Evolutionary conservation across 2,329 filamentous ascomycete genomes (phyloP).

Genomic region (Boeremia exigua): DNA sequence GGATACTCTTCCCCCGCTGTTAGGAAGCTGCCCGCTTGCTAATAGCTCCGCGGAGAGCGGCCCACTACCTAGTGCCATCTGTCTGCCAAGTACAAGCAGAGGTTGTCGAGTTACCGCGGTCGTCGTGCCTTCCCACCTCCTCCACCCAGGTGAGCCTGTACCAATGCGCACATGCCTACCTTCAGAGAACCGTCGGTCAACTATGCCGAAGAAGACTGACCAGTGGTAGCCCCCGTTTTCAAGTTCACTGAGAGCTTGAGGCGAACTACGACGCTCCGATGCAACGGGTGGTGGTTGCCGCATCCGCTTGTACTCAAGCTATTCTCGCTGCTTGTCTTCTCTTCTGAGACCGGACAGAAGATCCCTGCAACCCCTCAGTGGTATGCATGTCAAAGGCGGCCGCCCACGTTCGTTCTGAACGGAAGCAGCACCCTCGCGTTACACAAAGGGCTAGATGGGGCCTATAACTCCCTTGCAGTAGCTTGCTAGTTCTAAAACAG

Average conservation of each 20-base stretch:
- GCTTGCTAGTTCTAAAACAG: not conserved
- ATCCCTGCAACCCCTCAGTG: no score
- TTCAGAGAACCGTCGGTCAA: not conserved
- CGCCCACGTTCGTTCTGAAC: not conserved
- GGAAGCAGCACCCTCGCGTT: not conserved
- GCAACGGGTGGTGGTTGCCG: not conserved
- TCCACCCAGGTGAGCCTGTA: not conserved
- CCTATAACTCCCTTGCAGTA: not conserved
- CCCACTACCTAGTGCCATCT: not conserved
- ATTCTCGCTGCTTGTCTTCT: no score
- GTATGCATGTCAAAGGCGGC: not conserved
- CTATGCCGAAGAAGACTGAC: not conserved
- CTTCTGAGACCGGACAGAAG: no score
- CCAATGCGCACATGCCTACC: not conserved
- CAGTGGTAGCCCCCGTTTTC: no score
- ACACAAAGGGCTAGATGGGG: not conserved
- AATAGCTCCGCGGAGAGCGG: not conserved
- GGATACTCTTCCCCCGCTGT: not conserved
- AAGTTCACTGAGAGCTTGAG: no score
- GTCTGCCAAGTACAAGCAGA: not conserved
- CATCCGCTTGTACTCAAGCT: no score
- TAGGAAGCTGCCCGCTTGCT: no score
- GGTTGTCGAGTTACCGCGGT: not conserved
- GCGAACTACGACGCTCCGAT: not conserved
- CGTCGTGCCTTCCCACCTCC: not conserved